These are phyloP conservation scores for Penicillium sumatraense DNA, from an alignment of 2,329 filamentous ascomycete species.

Conservation along the genomic window DNA sequence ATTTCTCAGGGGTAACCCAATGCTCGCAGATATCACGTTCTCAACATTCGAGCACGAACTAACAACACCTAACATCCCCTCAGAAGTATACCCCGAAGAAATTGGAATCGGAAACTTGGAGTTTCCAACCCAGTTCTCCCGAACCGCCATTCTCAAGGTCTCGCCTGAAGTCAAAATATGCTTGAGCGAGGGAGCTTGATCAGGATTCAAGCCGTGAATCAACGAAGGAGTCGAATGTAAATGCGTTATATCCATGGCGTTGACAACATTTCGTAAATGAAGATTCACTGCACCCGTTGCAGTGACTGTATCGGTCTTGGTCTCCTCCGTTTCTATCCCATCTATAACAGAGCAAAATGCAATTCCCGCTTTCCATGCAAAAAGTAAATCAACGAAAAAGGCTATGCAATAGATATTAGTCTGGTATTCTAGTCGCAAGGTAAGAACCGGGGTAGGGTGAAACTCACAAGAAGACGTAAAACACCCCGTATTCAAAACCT, in stretches of 20 bases:
- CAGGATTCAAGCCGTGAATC: constrained; percentile 72
- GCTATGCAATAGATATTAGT: constrained; percentile 50
- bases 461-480: constrained; percentile 72
- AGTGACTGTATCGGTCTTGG: too few species aligned
- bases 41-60: constrained; percentile 80
- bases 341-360: constrained; percentile 77
- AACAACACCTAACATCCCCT: constrained; percentile 67
- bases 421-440: too few species aligned
- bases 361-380: constrained; percentile 77
- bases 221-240: constrained; percentile 86
- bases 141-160: constrained; percentile 73
- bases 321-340: constrained; percentile 72
- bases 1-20: constrained; percentile 75
- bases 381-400: constrained; percentile 90
- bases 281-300: too few species aligned
- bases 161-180: constrained; percentile 85
- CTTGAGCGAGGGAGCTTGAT: constrained; percentile 70
- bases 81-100: constrained; percentile 69
- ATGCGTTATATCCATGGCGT: constrained; percentile 70
- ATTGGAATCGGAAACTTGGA: too few species aligned
- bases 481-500: constrained; percentile 81
- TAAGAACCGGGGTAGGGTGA: too few species aligned
- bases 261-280: constrained; percentile 72
- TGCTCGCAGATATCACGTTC: constrained; percentile 63
- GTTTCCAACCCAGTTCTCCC: constrained; percentile 69